Conservation (phyloP, 176 grass and related monocot species). For the Saccharum spontaneum region DNA sequence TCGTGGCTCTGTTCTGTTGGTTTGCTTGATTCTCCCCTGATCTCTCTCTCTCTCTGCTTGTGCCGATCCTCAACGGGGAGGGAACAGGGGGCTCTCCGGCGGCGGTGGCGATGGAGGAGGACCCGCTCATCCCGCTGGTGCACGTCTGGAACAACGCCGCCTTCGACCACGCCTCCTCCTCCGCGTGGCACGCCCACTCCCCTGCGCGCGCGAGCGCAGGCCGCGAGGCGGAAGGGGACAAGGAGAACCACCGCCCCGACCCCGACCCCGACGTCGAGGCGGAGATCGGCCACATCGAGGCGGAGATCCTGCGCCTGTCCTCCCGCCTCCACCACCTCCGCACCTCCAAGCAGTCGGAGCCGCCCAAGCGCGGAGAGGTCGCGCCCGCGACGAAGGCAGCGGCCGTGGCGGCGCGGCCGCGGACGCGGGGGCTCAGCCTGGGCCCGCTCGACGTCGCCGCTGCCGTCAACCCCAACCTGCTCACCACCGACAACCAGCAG, state of each 20-base stretch:
- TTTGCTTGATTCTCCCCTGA: background rate
- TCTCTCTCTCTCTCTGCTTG: background rate
- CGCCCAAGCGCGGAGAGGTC: background rate
- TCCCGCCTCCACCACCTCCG: constrained; percentile 58
- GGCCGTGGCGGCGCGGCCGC: background rate
- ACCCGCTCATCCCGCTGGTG: constrained; percentile 57
- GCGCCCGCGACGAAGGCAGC: background rate
- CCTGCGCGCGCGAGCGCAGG: background rate
- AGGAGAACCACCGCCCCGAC: constrained; percentile 46
- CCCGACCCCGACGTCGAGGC: background rate
- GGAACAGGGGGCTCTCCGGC: background rate
- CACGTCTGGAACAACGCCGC: constrained; percentile 48
- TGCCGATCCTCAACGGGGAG: background rate
- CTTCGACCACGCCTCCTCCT: constrained; percentile 22
- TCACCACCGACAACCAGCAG: background rate
- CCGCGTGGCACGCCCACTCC: constrained; percentile 18
- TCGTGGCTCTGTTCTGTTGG: background rate
- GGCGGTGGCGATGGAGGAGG: constrained; percentile 41
- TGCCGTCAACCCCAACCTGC: background rate
- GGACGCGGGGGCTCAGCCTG: constrained; percentile 25
- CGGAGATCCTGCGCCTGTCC: constrained; percentile 56
- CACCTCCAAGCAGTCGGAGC: background rate
- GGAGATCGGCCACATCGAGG: constrained; percentile 52
- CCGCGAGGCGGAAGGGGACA: background rate
- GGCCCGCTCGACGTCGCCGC: constrained; percentile 13